Evolutionary conservation across 257 asterid genomes (phyloP).

Genomic region (Nyctanthes arbortristis): DNA sequence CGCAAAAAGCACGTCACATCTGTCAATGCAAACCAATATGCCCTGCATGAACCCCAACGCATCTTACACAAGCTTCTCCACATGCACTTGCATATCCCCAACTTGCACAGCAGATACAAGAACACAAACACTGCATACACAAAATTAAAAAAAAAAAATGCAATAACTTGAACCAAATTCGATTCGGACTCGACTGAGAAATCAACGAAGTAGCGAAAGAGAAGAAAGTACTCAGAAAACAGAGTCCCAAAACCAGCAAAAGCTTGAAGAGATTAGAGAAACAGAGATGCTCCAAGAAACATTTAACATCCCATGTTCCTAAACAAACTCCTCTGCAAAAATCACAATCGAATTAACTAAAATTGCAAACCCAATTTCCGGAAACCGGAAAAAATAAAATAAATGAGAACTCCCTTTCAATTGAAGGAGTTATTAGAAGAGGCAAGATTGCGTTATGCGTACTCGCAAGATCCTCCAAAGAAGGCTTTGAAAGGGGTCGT

Average conservation of each 20-base stretch:
- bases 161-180: too few species aligned
- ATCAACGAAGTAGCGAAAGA: too few species aligned
- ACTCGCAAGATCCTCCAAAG: constrained; percentile 22
- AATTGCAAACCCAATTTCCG: too few species aligned
- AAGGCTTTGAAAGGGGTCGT: constrained; percentile 16
- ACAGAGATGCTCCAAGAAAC: constrained; percentile 28
- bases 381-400: too few species aligned
- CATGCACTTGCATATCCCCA: constrained; percentile 25
- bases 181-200: too few species aligned
- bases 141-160: too few species aligned
- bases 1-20: constrained; percentile 16
- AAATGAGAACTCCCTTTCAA: too few species aligned
- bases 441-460: too few species aligned
- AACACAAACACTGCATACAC: constrained; percentile 15
- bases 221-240: constrained; percentile 16
- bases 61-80: constrained; percentile 10
- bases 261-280: constrained; percentile 19
- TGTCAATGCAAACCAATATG: constrained; percentile 18
- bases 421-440: too few species aligned
- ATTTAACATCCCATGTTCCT: constrained; percentile 28
- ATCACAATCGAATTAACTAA: too few species aligned
- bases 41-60: constrained; percentile 14
- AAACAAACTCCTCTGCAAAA: constrained; percentile 24
- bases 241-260: constrained; percentile 20
- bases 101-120: constrained; percentile 24